Base-by-base conservation (phyloP, 2,329 filamentous ascomycete genomes). In the Xylariaceae sp. region DNA sequence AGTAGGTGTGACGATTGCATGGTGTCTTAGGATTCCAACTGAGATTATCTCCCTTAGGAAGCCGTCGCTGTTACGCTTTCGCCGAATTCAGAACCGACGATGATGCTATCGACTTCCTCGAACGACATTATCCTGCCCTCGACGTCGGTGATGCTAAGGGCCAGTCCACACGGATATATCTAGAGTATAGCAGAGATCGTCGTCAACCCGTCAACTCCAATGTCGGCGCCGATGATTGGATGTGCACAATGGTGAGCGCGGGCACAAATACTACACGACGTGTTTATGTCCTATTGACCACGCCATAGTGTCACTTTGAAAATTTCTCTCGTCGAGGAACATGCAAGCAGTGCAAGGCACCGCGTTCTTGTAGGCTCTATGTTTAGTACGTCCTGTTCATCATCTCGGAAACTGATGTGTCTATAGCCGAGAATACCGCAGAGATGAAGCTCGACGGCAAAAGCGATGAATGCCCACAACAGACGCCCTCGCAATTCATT, bases 401-500 rank as follows among this genome's bases (percentile, higher is more conserved):
- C 13, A 7, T 32, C 30, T n/a, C 15, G 15, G 8, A 32, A n/a
- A 7, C 30, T n/a, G 11, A 26, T 26, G 11, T 45, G n/a, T 42
- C 35, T 15, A 36, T 22, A 63, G 58, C 51, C 16, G 60, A 63
- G 32, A 55, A 53, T 37, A 44, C 48, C 11, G 45, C 51, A 3
- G 66, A 65, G 6, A 65, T 64, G 38, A 67, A 63, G 34, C 57
- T 76, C 4, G 74, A 71, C 16, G 72, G 72, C 22, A 65, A 67
- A 39, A 71, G 69, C 15, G 73, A 76, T 53, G 68, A 71, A 18
- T 65, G 63, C 39, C 62, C 65, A 35, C 65, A 69, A 38, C 63
- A 82, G 43, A 63, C 74, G 0, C 77, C 83, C 1, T 89, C 86
- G 1, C 87, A 89, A 51, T 89, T 90, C 50, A 66, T 93, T 16